Conservation (phyloP, 768 basidiomycete species). For the Coprinopsis marcescibilis region DNA sequence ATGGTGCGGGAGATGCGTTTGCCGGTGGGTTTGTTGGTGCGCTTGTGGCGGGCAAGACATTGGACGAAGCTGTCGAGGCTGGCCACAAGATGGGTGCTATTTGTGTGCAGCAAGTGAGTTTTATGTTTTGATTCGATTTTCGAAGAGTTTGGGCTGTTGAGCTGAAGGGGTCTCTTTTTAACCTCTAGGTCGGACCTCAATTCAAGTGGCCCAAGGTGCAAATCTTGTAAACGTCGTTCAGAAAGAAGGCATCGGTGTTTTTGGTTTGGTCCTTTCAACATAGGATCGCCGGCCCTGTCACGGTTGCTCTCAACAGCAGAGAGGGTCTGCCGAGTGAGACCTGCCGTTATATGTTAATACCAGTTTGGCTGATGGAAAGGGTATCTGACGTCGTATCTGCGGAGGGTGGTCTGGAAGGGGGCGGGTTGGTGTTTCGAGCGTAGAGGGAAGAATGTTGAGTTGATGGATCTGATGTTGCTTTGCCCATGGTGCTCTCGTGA, state of each 20-base stretch:
- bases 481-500: no score
- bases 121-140: neutral
- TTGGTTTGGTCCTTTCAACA: neutral
- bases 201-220: slow-evolving; percentile 48
- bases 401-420: no score
- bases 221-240: slow-evolving; percentile 25
- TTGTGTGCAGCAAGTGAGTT: slow-evolving; percentile 71
- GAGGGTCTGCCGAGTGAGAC: no score
- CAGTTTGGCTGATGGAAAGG: no score
- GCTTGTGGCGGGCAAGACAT: slow-evolving; percentile 65
- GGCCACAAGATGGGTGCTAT: slow-evolving; percentile 86
- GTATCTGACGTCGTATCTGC: no score
- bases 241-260: neutral
- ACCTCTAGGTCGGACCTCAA: slow-evolving; percentile 41
- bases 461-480: no score
- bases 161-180: neutral
- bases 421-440: no score
- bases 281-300: no score
- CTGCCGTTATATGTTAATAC: no score
- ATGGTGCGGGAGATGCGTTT: slow-evolving; percentile 97
- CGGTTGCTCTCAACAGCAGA: no score
- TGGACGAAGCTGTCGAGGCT: slow-evolving; percentile 72
- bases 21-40: slow-evolving; percentile 95
- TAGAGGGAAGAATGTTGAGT: no score
- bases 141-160: slow-evolving; percentile 3